These are phyloP conservation scores for Wolfiporia cocos DNA, from an alignment of 1,284 basidiomycete species.

Conservation along the genomic window DNA sequence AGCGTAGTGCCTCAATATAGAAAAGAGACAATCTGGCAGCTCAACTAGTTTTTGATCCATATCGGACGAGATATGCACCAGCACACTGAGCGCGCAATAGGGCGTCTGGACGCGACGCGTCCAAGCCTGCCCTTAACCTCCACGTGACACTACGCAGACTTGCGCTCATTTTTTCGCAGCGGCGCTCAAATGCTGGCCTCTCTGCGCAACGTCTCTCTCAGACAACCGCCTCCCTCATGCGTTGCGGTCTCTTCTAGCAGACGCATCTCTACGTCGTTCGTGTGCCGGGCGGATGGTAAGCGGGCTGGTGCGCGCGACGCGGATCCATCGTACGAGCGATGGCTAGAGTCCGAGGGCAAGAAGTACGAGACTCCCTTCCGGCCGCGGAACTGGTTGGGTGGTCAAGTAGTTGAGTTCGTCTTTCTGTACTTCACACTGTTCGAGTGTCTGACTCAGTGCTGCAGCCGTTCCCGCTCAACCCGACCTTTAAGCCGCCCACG, in stretches of 20 bases:
- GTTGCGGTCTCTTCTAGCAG: constrained; percentile 7
- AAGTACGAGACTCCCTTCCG: constrained; percentile 32
- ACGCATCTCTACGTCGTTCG: too few species aligned
- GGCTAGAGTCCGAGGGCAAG: constrained; percentile 30
- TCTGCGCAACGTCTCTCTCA: constrained; percentile 22
- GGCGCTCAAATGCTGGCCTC: constrained; percentile 25
- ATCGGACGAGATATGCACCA: too few species aligned
- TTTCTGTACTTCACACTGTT: constrained; percentile 2
- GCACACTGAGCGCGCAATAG: too few species aligned
- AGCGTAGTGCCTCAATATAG: constrained; percentile 47
- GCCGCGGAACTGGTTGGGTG: constrained; percentile 54
- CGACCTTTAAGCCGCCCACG: constrained; percentile 69
- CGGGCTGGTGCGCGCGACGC: too few species aligned
- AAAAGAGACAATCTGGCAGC: constrained; percentile 24
- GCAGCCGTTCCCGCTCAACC: constrained; percentile 80
- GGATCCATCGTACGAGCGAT: constrained; percentile 26
- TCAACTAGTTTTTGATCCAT: too few species aligned
- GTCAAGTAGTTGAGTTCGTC: constrained; percentile 45
- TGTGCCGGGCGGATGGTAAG: too few species aligned
- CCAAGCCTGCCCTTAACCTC: constrained; percentile 21
- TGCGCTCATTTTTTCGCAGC: constrained; percentile 20
- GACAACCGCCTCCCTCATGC: constrained; percentile 14
- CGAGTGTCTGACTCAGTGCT: constrained; percentile 6
- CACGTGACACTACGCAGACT: constrained; percentile 17
- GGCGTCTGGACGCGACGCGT: constrained; percentile 2